Evolutionary conservation across 2,329 filamentous ascomycete genomes (phyloP), one percentile per base, ranked within the genome.

Genomic region (Neopestalotiopsis rosae): DNA sequence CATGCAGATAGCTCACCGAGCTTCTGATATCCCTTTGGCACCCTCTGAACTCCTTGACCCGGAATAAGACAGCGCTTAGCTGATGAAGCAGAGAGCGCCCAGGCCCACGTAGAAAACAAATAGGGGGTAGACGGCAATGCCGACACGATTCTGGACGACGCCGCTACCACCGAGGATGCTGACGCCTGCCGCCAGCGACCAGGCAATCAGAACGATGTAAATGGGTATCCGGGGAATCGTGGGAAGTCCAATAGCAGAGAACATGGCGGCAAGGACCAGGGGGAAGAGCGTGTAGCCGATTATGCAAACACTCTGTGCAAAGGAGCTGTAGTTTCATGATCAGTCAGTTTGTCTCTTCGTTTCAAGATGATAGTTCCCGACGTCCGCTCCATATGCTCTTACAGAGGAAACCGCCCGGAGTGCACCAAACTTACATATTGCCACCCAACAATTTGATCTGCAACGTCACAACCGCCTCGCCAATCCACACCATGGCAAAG

Each of bases 241-340:
- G 57, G 91, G 92, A 7, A 98, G 87, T 65, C 89, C 87, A 40
- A 99, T 78, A 0, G 95, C 95, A 68, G 94, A 97, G 72, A 99
- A 89, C 65, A 98, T 84, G 1, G 95, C 91, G 7, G 97, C 97
- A 74, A 99, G 93, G 75, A 98, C 96, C 66, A 99, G 89, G 1
- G 96, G 96, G 83, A 99, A 99, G 68, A 99, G 89, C 1, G 96
- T 99, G 82, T 99, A 99, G 61, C 96, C 96, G 79, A 99, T 99
- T 76, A 99, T 97, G 81, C 95, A 98, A 74, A 99, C 89, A 69
- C 94, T 97, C 81, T 99, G 96, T 77, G 97, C 96, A 81, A 99
- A 99, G 20, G 96, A 98, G 76, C 95, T 98, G 78, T 24, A 57
- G 61, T 20, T 45, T 52, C 45, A 24, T 1, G n/a, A n/a, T 52